Conservation (phyloP, 2,329 filamentous ascomycete genomes). For the Aspergillus sp. region DNA sequence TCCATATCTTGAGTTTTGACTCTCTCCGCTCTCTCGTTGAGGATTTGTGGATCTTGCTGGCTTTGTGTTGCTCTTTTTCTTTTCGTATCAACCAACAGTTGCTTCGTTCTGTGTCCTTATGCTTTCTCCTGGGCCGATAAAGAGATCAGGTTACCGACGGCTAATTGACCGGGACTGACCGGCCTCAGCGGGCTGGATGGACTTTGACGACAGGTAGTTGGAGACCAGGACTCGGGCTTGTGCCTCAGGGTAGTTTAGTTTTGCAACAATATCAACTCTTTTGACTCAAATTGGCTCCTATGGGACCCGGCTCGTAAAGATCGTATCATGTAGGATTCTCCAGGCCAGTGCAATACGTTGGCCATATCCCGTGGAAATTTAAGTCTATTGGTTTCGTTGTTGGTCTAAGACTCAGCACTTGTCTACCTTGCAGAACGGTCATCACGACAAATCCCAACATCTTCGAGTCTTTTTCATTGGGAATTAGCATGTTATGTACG, state of each 20-base stretch:
- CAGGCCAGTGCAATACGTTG: too few relatives aligned
- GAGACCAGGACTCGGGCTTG: slow-evolving; percentile 1
- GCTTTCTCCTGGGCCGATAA: not conserved
- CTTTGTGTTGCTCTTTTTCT: too few relatives aligned
- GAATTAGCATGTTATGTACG: slow-evolving; percentile 6
- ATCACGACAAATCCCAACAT: too few relatives aligned
- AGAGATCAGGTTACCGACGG: slow-evolving; percentile 5
- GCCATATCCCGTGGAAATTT: too few relatives aligned
- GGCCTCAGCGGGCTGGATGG: slow-evolving; percentile 3
- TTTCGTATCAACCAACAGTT: too few relatives aligned
- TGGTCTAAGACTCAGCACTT: not conserved
- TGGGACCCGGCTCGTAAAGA: not conserved
- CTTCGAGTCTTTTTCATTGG: not conserved
- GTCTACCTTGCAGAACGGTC: not conserved
- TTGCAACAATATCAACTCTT: not conserved
- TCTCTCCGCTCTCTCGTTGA: not conserved
- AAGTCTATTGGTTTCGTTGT: too few relatives aligned
- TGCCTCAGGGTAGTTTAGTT: slow-evolving; percentile 2
- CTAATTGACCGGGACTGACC: slow-evolving; percentile 8
- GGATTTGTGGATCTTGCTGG: too few relatives aligned
- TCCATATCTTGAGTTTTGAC: not conserved
- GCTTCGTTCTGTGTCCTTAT: too few relatives aligned
- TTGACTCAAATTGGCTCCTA: not conserved
- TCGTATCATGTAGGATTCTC: too few relatives aligned
- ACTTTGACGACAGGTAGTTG: slow-evolving; percentile 11